phyloP scores from a whole-genome alignment of 129 eudicot genomes.

The Ambrosia trifida region DNA sequence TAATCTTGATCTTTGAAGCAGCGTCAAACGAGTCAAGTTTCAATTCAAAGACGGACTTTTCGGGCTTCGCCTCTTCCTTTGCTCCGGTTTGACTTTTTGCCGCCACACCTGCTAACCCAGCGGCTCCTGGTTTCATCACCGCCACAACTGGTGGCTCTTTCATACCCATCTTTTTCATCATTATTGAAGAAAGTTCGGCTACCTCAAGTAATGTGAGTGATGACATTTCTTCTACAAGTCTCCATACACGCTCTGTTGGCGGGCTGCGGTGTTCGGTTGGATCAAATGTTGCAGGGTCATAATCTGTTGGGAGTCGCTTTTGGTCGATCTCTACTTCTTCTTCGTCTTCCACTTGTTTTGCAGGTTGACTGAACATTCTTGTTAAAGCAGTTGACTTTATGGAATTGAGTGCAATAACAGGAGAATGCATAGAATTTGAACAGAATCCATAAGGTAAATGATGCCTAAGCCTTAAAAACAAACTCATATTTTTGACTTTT shows the following conservation, averaged over 20 bases:
- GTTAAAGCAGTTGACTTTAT: slow-evolving; percentile 31
- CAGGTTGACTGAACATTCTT: slow-evolving; percentile 59
- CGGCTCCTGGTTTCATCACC: slow-evolving; percentile 73
- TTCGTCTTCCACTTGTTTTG: slow-evolving; percentile 51
- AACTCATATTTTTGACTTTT: slow-evolving; percentile 46
- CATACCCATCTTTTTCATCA: slow-evolving; percentile 80
- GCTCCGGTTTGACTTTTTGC: slow-evolving; percentile 41
- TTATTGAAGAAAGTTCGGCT: slow-evolving; percentile 52
- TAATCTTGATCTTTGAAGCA: slow-evolving; percentile 74
- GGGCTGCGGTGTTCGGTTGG: slow-evolving; percentile 90
- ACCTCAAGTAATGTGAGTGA: slow-evolving; percentile 61
- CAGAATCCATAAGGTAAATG: slow-evolving; percentile 46
- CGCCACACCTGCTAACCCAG: slow-evolving; percentile 48
- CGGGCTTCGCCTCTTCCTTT: slow-evolving; percentile 57
- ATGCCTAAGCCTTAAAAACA: slow-evolving; percentile 47
- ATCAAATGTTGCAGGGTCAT: slow-evolving; percentile 81
- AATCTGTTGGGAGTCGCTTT: slow-evolving; percentile 85
- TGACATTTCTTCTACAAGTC: slow-evolving; percentile 81
- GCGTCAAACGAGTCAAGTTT: slow-evolving; percentile 81
- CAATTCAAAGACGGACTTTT: slow-evolving; percentile 79
- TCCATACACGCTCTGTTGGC: slow-evolving; percentile 84
- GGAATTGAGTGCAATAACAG: slow-evolving; percentile 14
- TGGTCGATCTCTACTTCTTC: slow-evolving; percentile 85
- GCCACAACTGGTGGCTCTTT: slow-evolving; percentile 65
- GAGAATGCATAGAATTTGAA: slow-evolving; percentile 33